Base-by-base conservation (phyloP, 1,284 basidiomycete genomes). In the Pascua guehoae region DNA sequence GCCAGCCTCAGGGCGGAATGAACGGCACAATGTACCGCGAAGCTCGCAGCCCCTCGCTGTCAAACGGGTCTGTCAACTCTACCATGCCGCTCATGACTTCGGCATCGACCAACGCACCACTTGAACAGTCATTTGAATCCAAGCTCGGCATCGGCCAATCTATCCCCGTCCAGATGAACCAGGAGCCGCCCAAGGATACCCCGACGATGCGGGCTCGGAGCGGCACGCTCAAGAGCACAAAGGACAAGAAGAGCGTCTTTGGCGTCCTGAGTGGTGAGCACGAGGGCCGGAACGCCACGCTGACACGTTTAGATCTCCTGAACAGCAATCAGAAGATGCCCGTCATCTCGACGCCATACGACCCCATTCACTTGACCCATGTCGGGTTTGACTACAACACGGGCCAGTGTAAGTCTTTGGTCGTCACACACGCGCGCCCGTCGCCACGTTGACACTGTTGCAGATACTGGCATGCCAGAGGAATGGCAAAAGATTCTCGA, bases 351-450 rank as follows among this genome's bases (percentile, higher is more conserved):
- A 96, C 92, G 3, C 95, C 83, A 0, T 98, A 97, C 75, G 96
- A 98, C 77, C 96, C 96, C n/a, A 94, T 98, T 42, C 96, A 98
- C 79, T 86, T 99, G 66, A 98, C 95, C 0, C 96, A 99, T 73
- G 96, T 98, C 72, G 96, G 95, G 61, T 98, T 98, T 84, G 97
- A 98, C 79, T 92, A 91, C 39, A 94, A 91, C 60, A 98, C 95
- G 0, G 96, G 96, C 57, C 94, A 98, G 79, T 99, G 77, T 78
- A 56, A 67, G 75, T 71, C 10, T 16, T 32, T 32, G 24, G n/a
- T 7, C 24, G 24, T 32, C 24, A 7, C 24, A 32, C 8, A 14
- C 41, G 16, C 32, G 5, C 15, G 39, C 10, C 12, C 17, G 15
- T 18, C n/a, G 18, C 11, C 17, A 36, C 5, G 51, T 56, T 66